phyloP scores from a whole-genome alignment of 441 rosid species.

The Erodium chrysanthum region DNA sequence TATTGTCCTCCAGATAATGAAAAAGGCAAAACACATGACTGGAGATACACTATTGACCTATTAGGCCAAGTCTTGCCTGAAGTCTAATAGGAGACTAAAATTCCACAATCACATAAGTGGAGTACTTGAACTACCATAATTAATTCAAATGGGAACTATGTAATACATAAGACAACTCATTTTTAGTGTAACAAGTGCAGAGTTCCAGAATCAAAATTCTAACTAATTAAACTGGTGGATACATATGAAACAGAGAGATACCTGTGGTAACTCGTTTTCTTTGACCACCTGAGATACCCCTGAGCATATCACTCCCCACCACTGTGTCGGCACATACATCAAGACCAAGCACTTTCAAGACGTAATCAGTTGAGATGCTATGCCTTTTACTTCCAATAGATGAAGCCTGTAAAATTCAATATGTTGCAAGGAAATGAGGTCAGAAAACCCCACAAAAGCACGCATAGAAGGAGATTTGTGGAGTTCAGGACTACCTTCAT shows the following conservation, averaged over 20 bases:
- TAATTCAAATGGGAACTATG: too few relatives aligned
- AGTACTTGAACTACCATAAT: not conserved
- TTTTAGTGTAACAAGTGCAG: not conserved
- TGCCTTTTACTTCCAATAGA: conserved; percentile 63
- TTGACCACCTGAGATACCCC: conserved; percentile 97
- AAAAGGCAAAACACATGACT: too few relatives aligned
- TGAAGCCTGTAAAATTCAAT: conserved; percentile 50
- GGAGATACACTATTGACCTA: not conserved
- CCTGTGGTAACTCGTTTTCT: conserved; percentile 91
- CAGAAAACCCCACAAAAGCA: not conserved
- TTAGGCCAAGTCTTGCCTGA: not conserved
- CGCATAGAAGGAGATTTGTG: not conserved
- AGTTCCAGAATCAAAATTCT: not conserved
- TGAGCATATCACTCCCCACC: conserved; percentile 83
- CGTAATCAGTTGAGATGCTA: conserved; percentile 69
- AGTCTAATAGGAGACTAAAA: not conserved
- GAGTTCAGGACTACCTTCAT: conserved; percentile 58
- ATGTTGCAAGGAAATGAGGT: not conserved
- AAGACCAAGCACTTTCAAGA: conserved; percentile 79
- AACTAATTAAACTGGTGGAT: not conserved
- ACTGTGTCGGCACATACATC: conserved; percentile 76
- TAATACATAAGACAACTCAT: too few relatives aligned
- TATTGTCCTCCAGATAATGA: too few relatives aligned
- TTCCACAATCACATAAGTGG: not conserved
- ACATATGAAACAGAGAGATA: conserved; percentile 17